phyloP scores from a whole-genome alignment of 345 rosid species.

The Euphorbia lathyris region DNA sequence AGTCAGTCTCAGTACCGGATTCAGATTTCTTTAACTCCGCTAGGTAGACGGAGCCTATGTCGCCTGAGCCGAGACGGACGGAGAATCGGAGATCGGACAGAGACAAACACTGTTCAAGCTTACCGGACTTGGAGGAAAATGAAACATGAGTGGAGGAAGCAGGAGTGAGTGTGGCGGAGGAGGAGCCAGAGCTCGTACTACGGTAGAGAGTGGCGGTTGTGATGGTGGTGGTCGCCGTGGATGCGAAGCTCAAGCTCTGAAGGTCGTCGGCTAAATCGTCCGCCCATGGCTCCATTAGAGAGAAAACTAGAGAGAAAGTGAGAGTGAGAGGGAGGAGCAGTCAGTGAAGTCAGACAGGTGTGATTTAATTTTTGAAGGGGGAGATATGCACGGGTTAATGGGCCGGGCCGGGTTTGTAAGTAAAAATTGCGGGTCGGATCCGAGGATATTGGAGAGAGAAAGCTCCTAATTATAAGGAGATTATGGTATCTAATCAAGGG shows the following conservation, averaged over 20 bases:
- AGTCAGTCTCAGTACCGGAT: neutral
- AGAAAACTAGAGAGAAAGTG: neutral
- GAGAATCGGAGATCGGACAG: conserved; percentile 76
- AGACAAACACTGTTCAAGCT: conserved; percentile 32
- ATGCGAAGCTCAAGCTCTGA: conserved; percentile 87
- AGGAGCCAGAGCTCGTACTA: conserved; percentile 68
- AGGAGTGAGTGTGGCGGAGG: conserved; percentile 71
- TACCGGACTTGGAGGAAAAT: conserved; percentile 17
- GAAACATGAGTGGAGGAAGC: conserved; percentile 33
- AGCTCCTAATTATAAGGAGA: neutral
- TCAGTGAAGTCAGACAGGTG: neutral
- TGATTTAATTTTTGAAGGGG: conserved; percentile 17
- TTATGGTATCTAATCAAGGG: conserved; percentile 4
- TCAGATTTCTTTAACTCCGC: conserved; percentile 55
- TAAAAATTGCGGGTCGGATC: neutral
- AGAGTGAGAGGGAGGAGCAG: neutral
- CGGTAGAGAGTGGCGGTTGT: conserved; percentile 61
- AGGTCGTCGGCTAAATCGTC: conserved; percentile 85
- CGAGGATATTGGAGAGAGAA: neutral
- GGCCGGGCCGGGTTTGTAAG: neutral
- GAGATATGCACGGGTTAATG: neutral
- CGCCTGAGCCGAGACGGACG: conserved; percentile 86
- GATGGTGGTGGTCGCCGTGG: conserved; percentile 45
- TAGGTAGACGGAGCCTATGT: conserved; percentile 86
- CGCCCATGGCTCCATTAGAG: conserved; percentile 18